phyloP scores from a whole-genome alignment of 129 eudicot species.

The Ambrosia artemisiifolia region DNA sequence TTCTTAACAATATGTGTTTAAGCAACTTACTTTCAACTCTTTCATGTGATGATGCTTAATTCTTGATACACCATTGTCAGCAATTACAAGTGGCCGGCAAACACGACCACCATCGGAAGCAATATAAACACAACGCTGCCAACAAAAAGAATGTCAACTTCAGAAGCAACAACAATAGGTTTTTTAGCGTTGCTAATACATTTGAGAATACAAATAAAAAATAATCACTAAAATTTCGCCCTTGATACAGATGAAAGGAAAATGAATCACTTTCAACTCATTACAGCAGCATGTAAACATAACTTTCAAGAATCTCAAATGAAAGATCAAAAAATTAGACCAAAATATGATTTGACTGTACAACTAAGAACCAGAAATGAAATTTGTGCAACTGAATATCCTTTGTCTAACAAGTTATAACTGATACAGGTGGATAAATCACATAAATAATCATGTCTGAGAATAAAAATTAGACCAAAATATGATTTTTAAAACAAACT shows the following conservation, averaged over 20 bases:
- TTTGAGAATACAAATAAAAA: neutral
- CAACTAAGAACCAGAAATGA: neutral
- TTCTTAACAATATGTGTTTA: neutral
- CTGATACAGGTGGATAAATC: neutral
- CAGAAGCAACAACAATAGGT: neutral
- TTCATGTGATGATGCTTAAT: slow-evolving; percentile 85
- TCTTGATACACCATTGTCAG: slow-evolving; percentile 93
- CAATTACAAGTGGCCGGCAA: slow-evolving; percentile 97
- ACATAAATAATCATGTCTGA: neutral
- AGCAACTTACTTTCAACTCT: slow-evolving; percentile 64
- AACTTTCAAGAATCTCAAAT: too few relatives aligned
- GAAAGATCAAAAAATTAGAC: too few relatives aligned
- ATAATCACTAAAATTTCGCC: neutral
- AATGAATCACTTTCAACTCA: too few relatives aligned
- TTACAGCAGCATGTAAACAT: too few relatives aligned
- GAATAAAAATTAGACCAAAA: neutral
- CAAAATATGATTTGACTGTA: neutral
- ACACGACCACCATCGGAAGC: slow-evolving; percentile 99
- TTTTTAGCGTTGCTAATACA: neutral
- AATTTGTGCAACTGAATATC: neutral
- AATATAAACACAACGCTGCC: slow-evolving; percentile 92
- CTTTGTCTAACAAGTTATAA: neutral
- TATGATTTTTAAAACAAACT: neutral
- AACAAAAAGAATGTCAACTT: slow-evolving; percentile 9
- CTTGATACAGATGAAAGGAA: too few relatives aligned